Evolutionary conservation across 2,329 filamentous ascomycete genomes (phyloP).

Genomic region (Diplodia scrobiculata): DNA sequence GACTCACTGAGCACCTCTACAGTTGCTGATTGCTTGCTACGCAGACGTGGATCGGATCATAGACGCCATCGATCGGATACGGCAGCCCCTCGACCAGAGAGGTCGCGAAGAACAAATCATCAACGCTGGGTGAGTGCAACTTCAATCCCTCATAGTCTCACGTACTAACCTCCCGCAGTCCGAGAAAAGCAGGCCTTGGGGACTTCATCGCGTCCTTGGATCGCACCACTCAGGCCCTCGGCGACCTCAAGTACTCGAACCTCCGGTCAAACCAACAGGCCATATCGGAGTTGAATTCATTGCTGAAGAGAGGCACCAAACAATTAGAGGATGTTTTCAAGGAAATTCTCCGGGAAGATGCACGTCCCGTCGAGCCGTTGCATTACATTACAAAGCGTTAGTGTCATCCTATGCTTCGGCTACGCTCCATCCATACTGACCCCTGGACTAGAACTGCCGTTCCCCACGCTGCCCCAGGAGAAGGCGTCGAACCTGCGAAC

Average conservation of each 20-base stretch:
- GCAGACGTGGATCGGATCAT: slow-evolving; percentile 83
- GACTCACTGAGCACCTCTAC: background rate
- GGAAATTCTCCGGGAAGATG: slow-evolving; percentile 74
- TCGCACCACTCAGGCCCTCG: slow-evolving; percentile 80
- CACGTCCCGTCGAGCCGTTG: slow-evolving; percentile 75
- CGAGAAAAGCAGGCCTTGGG: slow-evolving; percentile 75
- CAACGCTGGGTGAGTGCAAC: slow-evolving; percentile 65
- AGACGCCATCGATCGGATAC: slow-evolving; percentile 81
- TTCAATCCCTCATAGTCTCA: slow-evolving; percentile 30
- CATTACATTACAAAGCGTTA: slow-evolving; percentile 89
- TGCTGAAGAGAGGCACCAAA: slow-evolving; percentile 76
- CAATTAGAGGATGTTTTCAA: slow-evolving; percentile 86
- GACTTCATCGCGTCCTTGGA: slow-evolving; percentile 89
- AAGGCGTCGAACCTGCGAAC: slow-evolving; percentile 73
- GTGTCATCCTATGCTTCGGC: slow-evolving; percentile 18
- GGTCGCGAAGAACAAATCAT: slow-evolving; percentile 91
- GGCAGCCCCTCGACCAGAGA: slow-evolving; percentile 89
- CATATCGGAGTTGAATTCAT: slow-evolving; percentile 72
- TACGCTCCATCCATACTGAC: slow-evolving; percentile 8
- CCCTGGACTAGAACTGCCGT: slow-evolving; percentile 60
- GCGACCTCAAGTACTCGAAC: slow-evolving; percentile 85
- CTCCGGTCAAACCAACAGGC: slow-evolving; percentile 89
- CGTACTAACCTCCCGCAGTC: slow-evolving; percentile 51
- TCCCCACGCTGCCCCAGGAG: slow-evolving; percentile 77
- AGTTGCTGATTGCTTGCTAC: slow-evolving; percentile 5